These are phyloP conservation scores for Boletus pseudopeckii DNA, from an alignment of 768 basidiomycete genomes.

Conservation along the genomic window DNA sequence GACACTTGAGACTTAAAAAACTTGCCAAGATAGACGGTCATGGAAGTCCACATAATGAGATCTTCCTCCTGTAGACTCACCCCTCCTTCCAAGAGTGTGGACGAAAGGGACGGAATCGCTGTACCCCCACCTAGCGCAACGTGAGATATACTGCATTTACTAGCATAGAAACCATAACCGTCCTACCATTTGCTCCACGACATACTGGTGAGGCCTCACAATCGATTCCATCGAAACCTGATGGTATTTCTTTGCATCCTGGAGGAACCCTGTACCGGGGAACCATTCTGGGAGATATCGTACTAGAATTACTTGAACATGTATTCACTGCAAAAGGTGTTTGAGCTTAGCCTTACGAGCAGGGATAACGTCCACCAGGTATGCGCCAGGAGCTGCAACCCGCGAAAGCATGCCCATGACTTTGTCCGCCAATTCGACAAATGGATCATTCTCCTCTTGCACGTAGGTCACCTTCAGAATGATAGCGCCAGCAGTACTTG, in stretches of 20 bases:
- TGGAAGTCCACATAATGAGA: constrained; percentile 17
- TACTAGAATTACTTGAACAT: constrained; percentile 16
- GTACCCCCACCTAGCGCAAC: constrained; percentile 11
- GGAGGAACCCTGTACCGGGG: constrained; percentile 34
- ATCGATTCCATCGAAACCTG: constrained; percentile 33
- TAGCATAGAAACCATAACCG: rapidly evolving
- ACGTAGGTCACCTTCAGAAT: constrained; percentile 42
- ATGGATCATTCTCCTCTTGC: constrained; percentile 33
- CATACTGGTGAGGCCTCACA: constrained; percentile 43
- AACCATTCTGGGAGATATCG: constrained; percentile 34
- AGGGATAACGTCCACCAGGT: constrained; percentile 22
- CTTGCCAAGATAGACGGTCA: constrained; percentile 12
- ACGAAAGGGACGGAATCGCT: constrained; percentile 17
- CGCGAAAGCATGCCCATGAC: constrained; percentile 17
- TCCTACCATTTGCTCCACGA: constrained; percentile 45
- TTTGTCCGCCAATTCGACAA: constrained; percentile 29
- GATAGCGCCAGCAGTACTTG: constrained; percentile 20
- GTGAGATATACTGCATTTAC: background rate
- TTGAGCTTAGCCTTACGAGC: constrained; percentile 2
- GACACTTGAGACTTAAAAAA: too few relatives aligned
- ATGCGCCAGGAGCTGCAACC: constrained; percentile 6
- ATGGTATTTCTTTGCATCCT: constrained; percentile 25
- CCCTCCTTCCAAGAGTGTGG: constrained; percentile 7
- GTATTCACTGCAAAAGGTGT: too few relatives aligned
- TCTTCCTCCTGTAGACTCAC: constrained; percentile 16